Evolutionary conservation across 2,329 filamentous ascomycete genomes (phyloP), one percentile per base, ranked within the genome.

Genomic region (Fusarium mundagurra): DNA sequence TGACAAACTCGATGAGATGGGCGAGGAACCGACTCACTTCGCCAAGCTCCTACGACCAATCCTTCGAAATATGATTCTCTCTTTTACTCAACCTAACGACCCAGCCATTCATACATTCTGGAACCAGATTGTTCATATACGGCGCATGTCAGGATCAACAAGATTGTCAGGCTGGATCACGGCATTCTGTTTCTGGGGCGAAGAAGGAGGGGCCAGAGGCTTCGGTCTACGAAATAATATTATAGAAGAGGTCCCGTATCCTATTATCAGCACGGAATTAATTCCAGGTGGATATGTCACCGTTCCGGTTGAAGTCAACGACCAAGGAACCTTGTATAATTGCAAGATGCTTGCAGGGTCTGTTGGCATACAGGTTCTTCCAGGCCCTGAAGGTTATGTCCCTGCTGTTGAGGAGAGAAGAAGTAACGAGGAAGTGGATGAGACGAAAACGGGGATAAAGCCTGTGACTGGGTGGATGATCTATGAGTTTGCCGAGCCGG

Each of bases 391-490:
- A 4, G 31, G n/a, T 10, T 29, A 39, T 39, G 12, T 27, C 16
- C 18, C 55, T 9, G 34, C 17, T 8, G 1, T 8, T 10, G 53
- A 33, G 7, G 0, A 24, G 2, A 2, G 16, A 5, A 11, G 20
- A 10, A 6, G 4, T 16, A 18, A 11, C 9, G 5, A 1, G 16
- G 5, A 38, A 0, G 9, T 29, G 17, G 39, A 44, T 24, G 39
- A 27, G 29, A 24, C 36, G 29, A 48, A 47, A 6, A 11, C 3
- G 5, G 61, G 61, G 7, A 22, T 64, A 5, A 27, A 20, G 6
- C 57, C 61, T 5, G 29, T 64, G 0, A 41, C 61, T 6, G 55
- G 55, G 27, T 64, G 61, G 61, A 50, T 64, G 43, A 64, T 64
- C 22, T 48, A 48, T 16, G 34, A 61, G 36, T 1, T 48, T 22